Conservation (phyloP, 306 rosid genomes). For the Vigna unguiculata region DNA sequence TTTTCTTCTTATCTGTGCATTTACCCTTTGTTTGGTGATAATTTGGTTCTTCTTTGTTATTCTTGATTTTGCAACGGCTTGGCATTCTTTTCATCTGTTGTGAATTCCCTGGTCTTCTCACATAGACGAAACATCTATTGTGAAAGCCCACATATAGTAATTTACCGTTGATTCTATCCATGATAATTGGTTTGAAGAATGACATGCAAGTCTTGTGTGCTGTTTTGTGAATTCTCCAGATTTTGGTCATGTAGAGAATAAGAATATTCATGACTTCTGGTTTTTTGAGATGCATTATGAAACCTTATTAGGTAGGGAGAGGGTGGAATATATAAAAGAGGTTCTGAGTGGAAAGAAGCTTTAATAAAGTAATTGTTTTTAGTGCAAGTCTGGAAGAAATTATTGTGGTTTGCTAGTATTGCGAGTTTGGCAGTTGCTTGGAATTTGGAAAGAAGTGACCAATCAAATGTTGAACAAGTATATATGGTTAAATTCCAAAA, state of each 20-base stretch:
- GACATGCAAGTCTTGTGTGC: neutral
- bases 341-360: neutral
- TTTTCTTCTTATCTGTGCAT: neutral
- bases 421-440: conserved; percentile 36
- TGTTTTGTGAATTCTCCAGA: neutral
- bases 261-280: too few relatives aligned
- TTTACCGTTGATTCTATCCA: neutral
- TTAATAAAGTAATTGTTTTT: conserved; percentile 1
- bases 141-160: neutral
- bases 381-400: conserved; percentile 27
- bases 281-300: too few relatives aligned
- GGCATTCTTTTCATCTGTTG: neutral
- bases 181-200: neutral
- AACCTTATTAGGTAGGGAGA: neutral
- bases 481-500: neutral
- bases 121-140: neutral
- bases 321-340: conserved; percentile 1
- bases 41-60: neutral
- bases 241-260: neutral
- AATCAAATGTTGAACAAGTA: neutral
- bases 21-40: neutral
- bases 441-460: conserved; percentile 33
- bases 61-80: neutral
- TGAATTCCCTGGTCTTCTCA: neutral
- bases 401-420: neutral